These are phyloP conservation scores for Codiaeum variegatum DNA, from an alignment of 441 rosid genomes.

Conservation along the genomic window DNA sequence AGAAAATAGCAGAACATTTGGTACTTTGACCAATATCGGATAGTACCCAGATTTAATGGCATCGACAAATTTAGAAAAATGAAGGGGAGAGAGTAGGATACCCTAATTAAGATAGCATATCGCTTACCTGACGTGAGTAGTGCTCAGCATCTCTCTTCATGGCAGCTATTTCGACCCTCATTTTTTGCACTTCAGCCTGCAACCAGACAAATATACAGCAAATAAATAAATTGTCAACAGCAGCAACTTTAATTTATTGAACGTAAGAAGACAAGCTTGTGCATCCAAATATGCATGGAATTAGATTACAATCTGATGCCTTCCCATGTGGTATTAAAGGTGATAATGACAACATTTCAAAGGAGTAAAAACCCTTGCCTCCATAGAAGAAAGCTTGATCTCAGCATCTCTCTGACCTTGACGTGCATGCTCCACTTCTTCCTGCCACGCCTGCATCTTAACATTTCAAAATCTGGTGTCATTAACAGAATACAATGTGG, in stretches of 20 bases:
- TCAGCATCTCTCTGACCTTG: conserved; percentile 97
- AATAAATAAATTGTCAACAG: background rate
- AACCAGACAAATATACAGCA: conserved; percentile 25
- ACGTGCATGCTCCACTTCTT: conserved; percentile 93
- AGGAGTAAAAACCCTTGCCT: conserved; percentile 49
- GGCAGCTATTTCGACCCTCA: conserved; percentile 97
- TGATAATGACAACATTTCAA: conserved; percentile 19
- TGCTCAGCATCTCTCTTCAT: conserved; percentile 99
- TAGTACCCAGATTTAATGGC: background rate
- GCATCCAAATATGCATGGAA: conserved; percentile 7
- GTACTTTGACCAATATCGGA: background rate
- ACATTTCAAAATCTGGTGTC: conserved; percentile 17
- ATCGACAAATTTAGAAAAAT: background rate
- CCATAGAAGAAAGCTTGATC: conserved; percentile 80
- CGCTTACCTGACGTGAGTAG: conserved; percentile 90
- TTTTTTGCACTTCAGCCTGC: conserved; percentile 91
- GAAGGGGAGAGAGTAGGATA: background rate
- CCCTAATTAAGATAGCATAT: background rate
- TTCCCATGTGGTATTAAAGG: background rate
- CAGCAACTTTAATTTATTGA: background rate
- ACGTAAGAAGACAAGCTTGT: background rate
- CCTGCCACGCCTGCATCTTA: conserved; percentile 96
- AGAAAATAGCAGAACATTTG: background rate
- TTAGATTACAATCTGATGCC: conserved; percentile 9
- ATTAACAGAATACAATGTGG: conserved; percentile 6